Conservation (phyloP, 208 protist species). For the Herpetomonas tarakana region DNA sequence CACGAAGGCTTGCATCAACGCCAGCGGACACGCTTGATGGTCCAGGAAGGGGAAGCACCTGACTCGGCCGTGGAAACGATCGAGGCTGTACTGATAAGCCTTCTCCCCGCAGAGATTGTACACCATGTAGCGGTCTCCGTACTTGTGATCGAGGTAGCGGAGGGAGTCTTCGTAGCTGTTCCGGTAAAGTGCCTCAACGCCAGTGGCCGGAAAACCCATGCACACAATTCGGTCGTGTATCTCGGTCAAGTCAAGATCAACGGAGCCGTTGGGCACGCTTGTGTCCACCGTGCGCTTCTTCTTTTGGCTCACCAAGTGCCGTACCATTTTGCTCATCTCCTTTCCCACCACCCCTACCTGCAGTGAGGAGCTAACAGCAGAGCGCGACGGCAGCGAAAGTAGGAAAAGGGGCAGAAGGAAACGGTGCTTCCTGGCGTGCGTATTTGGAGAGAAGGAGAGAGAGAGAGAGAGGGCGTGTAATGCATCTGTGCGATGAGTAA, state of each 20-base stretch:
- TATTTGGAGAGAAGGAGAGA: too few relatives aligned
- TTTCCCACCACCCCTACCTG: slow-evolving; percentile 19
- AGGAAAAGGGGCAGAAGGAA: neutral
- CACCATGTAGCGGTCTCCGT: slow-evolving; percentile 88
- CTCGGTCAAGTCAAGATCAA: slow-evolving; percentile 92
- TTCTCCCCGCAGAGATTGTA: slow-evolving; percentile 93
- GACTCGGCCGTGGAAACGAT: slow-evolving; percentile 53
- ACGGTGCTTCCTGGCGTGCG: too few relatives aligned
- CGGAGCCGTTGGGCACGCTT: slow-evolving; percentile 34
- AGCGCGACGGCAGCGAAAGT: neutral
- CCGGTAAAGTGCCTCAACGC: slow-evolving; percentile 90
- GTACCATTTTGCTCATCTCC: slow-evolving; percentile 15
- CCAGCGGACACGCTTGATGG: slow-evolving; percentile 88
- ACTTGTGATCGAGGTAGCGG: slow-evolving; percentile 77
- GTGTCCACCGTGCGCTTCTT: slow-evolving; percentile 75
- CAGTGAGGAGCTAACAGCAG: slow-evolving; percentile 4
- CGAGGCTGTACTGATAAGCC: slow-evolving; percentile 70
- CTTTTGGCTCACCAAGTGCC: slow-evolving; percentile 86
- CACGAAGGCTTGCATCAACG: slow-evolving; percentile 71
- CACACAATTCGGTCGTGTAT: slow-evolving; percentile 88
- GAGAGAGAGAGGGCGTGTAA: too few relatives aligned
- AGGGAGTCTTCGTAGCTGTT: slow-evolving; percentile 84
- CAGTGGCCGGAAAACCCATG: slow-evolving; percentile 92
- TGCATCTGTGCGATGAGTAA: too few relatives aligned
- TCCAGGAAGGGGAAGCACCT: slow-evolving; percentile 92